Evolutionary conservation across 257 asterid genomes (phyloP).

Genomic region (Fraxinus americana): DNA sequence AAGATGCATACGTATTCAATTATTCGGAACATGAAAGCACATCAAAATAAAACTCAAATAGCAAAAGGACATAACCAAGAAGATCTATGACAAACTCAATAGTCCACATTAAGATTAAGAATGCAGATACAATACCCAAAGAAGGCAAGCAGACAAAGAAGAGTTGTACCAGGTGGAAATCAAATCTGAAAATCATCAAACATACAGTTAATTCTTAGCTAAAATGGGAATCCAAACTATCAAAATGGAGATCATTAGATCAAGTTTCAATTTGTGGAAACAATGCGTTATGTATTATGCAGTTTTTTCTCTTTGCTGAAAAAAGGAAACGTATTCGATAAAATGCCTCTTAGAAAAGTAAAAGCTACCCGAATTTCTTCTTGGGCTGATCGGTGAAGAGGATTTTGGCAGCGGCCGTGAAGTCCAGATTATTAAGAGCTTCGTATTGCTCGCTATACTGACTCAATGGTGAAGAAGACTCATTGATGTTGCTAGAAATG

Average conservation of each 20-base stretch:
- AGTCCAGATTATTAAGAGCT: neutral
- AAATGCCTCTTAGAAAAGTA: neutral
- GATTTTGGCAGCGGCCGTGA: neutral
- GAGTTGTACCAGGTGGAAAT: conserved; percentile 91
- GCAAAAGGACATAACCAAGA: neutral
- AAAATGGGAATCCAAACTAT: neutral
- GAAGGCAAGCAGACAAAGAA: conserved; percentile 92
- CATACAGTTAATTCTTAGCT: no score
- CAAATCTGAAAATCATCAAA: conserved; percentile 54
- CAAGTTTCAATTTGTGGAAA: neutral
- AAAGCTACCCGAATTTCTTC: neutral
- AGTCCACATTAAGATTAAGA: conserved; percentile 8
- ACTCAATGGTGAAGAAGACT: neutral
- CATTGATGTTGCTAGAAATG: neutral
- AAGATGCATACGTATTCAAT: conserved; percentile 19
- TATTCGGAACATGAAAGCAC: conserved; percentile 16
- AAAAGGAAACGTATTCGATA: neutral
- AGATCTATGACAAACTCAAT: neutral
- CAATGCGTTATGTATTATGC: neutral
- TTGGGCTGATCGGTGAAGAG: neutral
- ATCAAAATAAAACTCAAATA: neutral
- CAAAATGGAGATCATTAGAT: neutral
- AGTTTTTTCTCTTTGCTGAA: neutral
- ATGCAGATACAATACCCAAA: conserved; percentile 51
- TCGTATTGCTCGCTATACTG: neutral